Evolutionary conservation across 2,329 filamentous ascomycete genomes (phyloP), one percentile per base, ranked within the genome.

Genomic region (Stachybotrys echinatus): DNA sequence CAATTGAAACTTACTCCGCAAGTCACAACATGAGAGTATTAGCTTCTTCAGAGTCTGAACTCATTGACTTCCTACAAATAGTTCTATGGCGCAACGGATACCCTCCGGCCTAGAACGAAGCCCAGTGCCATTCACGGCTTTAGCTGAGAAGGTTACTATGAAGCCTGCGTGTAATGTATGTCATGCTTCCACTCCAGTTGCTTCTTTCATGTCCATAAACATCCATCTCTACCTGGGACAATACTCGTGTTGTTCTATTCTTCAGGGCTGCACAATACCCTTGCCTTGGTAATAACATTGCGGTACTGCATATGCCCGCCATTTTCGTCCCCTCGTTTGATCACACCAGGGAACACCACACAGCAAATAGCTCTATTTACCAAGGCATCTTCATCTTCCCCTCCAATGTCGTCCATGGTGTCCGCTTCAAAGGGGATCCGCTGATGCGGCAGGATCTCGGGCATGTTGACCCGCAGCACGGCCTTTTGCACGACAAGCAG

Each of bases 321-420:
- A 53, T 76, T 79, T 67, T 85, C 83, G 62, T 87, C 82, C 6
- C 84, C 84, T 20, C 73, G 69, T 67, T 88, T 88, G 50, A 83
- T 70, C 20, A 88, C 73, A 6, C 79, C 80, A 1, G 84, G 84
- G 50, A 85, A 87, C 2, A 79, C 80, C 20, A 85, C 77, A 62
- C 83, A 87, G 50, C 70, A 72, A 34, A 88, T 76, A 48, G 82
- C 75, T 47, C 80, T 70, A 42, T 70, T 69, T 17, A 67, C 63
- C 20, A 83, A 68, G 10, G 65, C 71, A 18, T 81, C 78, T 53
- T 84, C 82, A 51, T 82, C 79, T 57, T 81, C 79, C 17, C 81
- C 81, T 34, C 82, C 79, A 43, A 85, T 73, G 57, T 87, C 83
- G 57, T 87, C 84, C 84, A 88, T 88, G 4, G 68, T 77, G 22